Percentiles rank a stretch among this genome's conserved stretches.
These are phyloP conservation scores for Flaveria linearis DNA, from an alignment of 129 eudicot species.

Conservation along the genomic window DNA sequence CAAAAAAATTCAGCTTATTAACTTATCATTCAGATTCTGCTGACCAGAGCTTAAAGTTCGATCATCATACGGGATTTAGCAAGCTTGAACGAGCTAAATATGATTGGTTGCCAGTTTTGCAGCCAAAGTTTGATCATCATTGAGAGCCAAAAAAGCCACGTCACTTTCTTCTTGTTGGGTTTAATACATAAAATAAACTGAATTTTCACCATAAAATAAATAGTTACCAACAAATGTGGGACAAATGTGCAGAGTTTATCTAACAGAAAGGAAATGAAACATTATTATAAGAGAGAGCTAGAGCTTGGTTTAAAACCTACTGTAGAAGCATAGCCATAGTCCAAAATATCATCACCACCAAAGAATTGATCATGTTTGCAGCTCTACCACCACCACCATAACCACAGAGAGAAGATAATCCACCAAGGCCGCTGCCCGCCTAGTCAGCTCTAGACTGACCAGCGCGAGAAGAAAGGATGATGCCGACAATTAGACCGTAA, in stretches of 20 bases:
- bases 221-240: constrained; percentile 4
- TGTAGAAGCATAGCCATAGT: constrained; percentile 16
- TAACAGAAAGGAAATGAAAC: constrained; percentile 7
- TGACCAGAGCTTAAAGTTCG: no score
- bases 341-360: constrained; percentile 33
- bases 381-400: constrained; percentile 32
- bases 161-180: background rate
- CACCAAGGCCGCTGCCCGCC: background rate
- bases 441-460: constrained; percentile 94
- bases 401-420: constrained; percentile 20
- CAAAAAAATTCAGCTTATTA: background rate
- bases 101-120: no score
- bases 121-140: no score
- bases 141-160: background rate
- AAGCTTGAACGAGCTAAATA: no score
- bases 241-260: background rate
- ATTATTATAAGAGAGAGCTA: constrained; percentile 29
- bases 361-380: constrained; percentile 38
- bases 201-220: background rate
- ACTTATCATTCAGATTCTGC: background rate
- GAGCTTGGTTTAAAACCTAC: constrained; percentile 40
- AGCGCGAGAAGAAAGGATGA: constrained; percentile 95
- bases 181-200: background rate
- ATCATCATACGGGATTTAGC: no score
- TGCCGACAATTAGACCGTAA: constrained; percentile 87